phyloP scores from a whole-genome alignment of 2,329 filamentous ascomycete species.

The Hypoxylon sp. region DNA sequence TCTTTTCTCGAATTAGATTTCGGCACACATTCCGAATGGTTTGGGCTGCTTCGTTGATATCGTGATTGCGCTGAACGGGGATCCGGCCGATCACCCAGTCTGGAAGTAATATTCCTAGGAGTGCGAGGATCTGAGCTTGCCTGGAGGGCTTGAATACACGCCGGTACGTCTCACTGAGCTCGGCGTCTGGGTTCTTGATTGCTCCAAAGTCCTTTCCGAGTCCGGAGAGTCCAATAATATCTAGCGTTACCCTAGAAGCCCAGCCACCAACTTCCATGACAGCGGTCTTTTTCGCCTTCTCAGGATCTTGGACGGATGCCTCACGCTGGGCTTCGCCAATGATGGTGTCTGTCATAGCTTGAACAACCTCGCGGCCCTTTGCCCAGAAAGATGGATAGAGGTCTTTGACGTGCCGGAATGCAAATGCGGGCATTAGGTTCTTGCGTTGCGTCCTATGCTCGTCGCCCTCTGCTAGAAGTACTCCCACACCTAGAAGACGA shows the following conservation, averaged over 20 bases:
- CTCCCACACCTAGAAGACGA: slow-evolving; percentile 76
- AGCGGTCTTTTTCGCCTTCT: slow-evolving; percentile 56
- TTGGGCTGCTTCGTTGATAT: slow-evolving; percentile 68
- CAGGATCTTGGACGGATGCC: slow-evolving; percentile 43
- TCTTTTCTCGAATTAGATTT: slow-evolving; percentile 79
- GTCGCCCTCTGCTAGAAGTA: slow-evolving; percentile 89
- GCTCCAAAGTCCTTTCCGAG: slow-evolving; percentile 80
- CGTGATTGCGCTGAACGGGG: slow-evolving; percentile 79
- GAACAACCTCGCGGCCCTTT: slow-evolving; percentile 78
- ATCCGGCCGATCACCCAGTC: slow-evolving; percentile 72
- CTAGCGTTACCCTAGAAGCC: slow-evolving; percentile 78
- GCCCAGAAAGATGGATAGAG: slow-evolving; percentile 88
- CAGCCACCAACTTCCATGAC: slow-evolving; percentile 73
- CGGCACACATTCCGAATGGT: slow-evolving; percentile 76
- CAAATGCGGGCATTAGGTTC: slow-evolving; percentile 84
- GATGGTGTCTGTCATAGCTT: slow-evolving; percentile 71
- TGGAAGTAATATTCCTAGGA: slow-evolving; percentile 75
- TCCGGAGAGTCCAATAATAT: slow-evolving; percentile 81
- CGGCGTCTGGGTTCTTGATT: slow-evolving; percentile 71
- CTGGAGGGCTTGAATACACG: slow-evolving; percentile 67
- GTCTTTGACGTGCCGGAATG: slow-evolving; percentile 87
- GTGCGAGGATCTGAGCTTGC: slow-evolving; percentile 67
- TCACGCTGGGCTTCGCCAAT: slow-evolving; percentile 54
- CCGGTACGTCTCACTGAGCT: slow-evolving; percentile 71
- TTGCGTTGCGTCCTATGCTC: slow-evolving; percentile 88